Conservation (phyloP, 768 basidiomycete species). For the Albatrellus ellisii region DNA sequence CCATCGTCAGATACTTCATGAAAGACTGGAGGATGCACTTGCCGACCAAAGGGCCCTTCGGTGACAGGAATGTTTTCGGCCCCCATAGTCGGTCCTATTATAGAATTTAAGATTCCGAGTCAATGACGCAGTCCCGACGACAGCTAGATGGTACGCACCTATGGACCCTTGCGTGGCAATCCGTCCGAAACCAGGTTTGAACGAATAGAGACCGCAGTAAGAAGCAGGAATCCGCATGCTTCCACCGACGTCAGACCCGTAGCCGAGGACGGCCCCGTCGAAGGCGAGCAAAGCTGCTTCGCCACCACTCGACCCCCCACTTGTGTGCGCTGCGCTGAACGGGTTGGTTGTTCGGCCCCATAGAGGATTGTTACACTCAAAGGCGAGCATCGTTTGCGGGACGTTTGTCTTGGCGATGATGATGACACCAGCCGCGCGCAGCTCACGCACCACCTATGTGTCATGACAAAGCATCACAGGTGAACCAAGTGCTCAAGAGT, state of each 20-base stretch:
- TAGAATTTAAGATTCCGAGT: background rate
- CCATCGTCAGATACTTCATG: too few species aligned
- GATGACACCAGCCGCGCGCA: conserved; percentile 64
- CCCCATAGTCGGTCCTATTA: conserved; percentile 47
- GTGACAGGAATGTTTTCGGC: conserved; percentile 51
- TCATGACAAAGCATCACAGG: too few species aligned
- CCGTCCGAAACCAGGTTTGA: conserved; percentile 58
- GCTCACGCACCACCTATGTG: conserved; percentile 39
- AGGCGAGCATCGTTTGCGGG: conserved; percentile 79
- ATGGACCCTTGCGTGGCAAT: conserved; percentile 37
- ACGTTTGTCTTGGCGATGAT: conserved; percentile 87
- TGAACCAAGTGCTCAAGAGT: too few species aligned
- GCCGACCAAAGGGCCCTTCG: conserved; percentile 60
- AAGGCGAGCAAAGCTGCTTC: conserved; percentile 70
- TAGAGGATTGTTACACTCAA: conserved; percentile 71
- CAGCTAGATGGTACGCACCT: conserved; percentile 24
- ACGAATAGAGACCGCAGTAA: conserved; percentile 65
- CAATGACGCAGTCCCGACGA: too few species aligned
- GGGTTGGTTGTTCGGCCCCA: conserved; percentile 72
- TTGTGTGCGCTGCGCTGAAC: conserved; percentile 24
- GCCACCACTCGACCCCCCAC: conserved; percentile 12
- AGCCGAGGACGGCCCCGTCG: conserved; percentile 67
- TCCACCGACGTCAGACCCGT: conserved; percentile 78
- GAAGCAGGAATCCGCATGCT: conserved; percentile 72
- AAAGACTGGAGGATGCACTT: conserved; percentile 10